Conservation (phyloP, 768 basidiomycete genomes). For the Infundibulicybe gibba region DNA sequence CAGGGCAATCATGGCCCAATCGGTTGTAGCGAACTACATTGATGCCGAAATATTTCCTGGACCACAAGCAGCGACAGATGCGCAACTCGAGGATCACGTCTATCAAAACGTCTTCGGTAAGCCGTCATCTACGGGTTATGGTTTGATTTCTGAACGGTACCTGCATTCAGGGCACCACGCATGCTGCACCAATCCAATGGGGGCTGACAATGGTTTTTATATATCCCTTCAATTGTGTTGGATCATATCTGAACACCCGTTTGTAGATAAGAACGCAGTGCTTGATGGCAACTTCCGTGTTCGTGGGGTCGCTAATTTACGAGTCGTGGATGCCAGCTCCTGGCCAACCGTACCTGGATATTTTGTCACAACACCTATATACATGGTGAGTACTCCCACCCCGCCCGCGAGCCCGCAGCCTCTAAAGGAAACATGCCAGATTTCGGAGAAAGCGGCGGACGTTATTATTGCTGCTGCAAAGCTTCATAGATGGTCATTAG, state of each 20-base stretch:
- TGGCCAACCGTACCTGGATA: slow-evolving; percentile 26
- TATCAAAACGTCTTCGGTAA: slow-evolving; percentile 20
- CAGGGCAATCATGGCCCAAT: slow-evolving; percentile 11
- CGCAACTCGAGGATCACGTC: slow-evolving; percentile 19
- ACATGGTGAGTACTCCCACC: slow-evolving; percentile 18
- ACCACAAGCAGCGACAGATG: slow-evolving; percentile 12
- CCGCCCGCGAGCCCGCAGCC: background rate
- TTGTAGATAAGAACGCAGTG: slow-evolving; percentile 21
- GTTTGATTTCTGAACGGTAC: too few species aligned
- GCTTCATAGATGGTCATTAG: too few species aligned
- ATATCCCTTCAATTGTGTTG: background rate
- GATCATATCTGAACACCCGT: background rate
- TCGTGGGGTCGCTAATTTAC: slow-evolving; percentile 21
- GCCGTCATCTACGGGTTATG: background rate
- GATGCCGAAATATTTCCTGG: slow-evolving; percentile 18
- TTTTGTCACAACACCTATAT: slow-evolving; percentile 25
- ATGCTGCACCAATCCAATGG: slow-evolving; percentile 27
- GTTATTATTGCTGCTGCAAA: slow-evolving; percentile 16
- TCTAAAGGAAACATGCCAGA: slow-evolving; percentile 8
- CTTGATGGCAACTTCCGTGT: slow-evolving; percentile 26
- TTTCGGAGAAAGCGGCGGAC: slow-evolving; percentile 27
- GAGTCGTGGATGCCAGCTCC: slow-evolving; percentile 26
- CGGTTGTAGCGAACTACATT: slow-evolving; percentile 12
- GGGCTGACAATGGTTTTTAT: slow-evolving; percentile 16
- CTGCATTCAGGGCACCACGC: slow-evolving; percentile 21